Evolutionary conservation across 148 eudicot species (phyloP).

Genomic region (Salicornia ramosissima): DNA sequence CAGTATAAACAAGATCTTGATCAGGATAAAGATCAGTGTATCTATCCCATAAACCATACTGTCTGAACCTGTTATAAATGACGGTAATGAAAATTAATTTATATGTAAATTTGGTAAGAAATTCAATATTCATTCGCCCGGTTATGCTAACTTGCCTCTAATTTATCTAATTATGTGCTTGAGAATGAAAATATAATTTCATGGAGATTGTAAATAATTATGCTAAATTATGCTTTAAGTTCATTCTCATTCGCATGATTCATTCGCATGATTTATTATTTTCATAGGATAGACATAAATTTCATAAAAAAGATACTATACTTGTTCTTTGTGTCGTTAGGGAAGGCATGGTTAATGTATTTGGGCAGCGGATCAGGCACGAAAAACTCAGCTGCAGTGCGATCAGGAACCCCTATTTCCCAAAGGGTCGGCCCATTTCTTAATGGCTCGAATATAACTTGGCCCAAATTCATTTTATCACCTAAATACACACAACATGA

Average conservation of each 20-base stretch:
- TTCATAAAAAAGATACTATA: conserved; percentile 4
- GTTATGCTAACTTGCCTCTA: too few species aligned
- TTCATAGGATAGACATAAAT: too few species aligned
- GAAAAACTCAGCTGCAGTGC: conserved; percentile 62
- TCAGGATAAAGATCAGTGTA: conserved; percentile 50
- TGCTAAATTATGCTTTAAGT: too few species aligned
- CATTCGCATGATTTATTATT: too few species aligned
- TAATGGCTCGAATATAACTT: conserved; percentile 38
- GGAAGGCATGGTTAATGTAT: conserved; percentile 28
- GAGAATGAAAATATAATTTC: too few species aligned
- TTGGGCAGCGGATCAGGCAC: conserved; percentile 46
- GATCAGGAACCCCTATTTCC: conserved; percentile 73
- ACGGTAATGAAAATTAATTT: too few species aligned
- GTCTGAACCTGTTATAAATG: conserved; percentile 64
- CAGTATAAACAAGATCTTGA: conserved; percentile 41
- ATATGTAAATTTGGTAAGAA: too few species aligned
- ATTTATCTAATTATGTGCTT: too few species aligned
- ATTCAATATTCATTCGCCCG: too few species aligned
- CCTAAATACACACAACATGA: conserved; percentile 27
- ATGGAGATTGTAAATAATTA: too few species aligned
- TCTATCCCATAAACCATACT: conserved; percentile 67
- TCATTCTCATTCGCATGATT: too few species aligned
- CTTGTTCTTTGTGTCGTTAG: conserved; percentile 26
- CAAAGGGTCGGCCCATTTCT: conserved; percentile 61
- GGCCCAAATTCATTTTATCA: conserved; percentile 11